Evolutionary conservation across 257 asterid species (phyloP), one percentile per base, ranked within the genome.

Genomic region (Solanum boliviense): DNA sequence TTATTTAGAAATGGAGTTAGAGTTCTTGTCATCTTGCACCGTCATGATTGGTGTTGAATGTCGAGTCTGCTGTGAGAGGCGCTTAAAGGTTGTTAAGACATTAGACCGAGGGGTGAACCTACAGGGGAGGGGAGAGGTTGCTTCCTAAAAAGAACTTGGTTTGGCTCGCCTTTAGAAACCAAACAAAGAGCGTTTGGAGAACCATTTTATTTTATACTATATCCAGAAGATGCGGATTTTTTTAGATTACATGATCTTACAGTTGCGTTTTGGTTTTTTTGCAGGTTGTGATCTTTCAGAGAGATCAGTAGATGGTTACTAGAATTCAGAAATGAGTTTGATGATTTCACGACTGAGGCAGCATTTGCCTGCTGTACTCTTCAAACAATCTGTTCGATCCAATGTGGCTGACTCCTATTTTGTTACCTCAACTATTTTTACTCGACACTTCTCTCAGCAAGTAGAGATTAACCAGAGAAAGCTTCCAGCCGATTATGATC

Each of bases 401-500:
- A 88, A 91, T 9, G 68, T 86, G 36, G 32, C 48, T 79, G 88
- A 79, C 62, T 88, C 82, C 6, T 36, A 36, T 88, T 86, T 89
- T 38, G 86, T 88, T 44, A 92, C 91, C 87, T 89, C 92, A 12
- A 73, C 83, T 87, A 87, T 92, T 76, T 18, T 31, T 21, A 76
- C 81, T 29, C 89, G 95, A 46, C 83, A 87, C 83, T 92, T 90
- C 29, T 89, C 89, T 87, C 97, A 93, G 88, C 91, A 91, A 92
- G 91, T 95, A 15, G 97, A 95, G 68, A 90, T 94, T 85, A 96
- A 94, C 90, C 98, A 92, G 86, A 92, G 96, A 88, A 90, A 93
- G 90, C 99, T 96, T 83, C 98, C 98, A 18, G 93, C 98, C 7
- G 98, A 96, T 92, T 96, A 96, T 83, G 95, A 95, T 84, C 96